These are phyloP conservation scores for Centrapalus pauciflorus DNA, from an alignment of 129 eudicot genomes.

Conservation along the genomic window DNA sequence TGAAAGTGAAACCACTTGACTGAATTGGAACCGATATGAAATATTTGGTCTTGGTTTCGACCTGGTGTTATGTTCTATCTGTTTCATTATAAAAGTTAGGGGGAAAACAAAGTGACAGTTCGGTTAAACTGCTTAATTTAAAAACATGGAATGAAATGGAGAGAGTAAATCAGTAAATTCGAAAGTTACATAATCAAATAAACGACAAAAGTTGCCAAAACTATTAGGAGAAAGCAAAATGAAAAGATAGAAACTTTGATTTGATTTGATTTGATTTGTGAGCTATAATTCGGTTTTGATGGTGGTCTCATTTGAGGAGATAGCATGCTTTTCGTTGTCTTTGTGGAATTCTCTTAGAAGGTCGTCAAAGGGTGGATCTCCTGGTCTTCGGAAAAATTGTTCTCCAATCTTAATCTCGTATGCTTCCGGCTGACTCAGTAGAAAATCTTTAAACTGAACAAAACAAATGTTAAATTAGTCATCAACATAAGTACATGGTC, in stretches of 20 bases:
- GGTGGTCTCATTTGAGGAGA: constrained; percentile 11
- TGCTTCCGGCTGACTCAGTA: constrained; percentile 81
- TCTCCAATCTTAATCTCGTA: constrained; percentile 92
- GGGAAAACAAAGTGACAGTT: too few species aligned
- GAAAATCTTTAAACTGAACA: constrained; percentile 61
- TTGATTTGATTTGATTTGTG: not conserved
- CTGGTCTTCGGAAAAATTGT: constrained; percentile 60
- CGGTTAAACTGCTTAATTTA: too few species aligned
- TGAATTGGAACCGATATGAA: too few species aligned
- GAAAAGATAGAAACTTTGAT: not conserved
- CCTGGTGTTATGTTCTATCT: too few species aligned
- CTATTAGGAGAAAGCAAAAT: not conserved
- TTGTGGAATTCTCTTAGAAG: constrained; percentile 46
- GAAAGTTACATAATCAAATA: not conserved
- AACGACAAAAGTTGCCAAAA: constrained; percentile 2
- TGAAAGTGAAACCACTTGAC: too few species aligned
- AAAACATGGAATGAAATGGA: too few species aligned
- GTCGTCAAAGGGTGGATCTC: constrained; percentile 74
- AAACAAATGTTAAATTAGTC: not conserved
- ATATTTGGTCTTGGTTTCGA: too few species aligned
- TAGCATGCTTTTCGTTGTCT: constrained; percentile 14
- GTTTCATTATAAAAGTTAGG: too few species aligned
- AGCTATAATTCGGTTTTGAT: constrained; percentile 19
- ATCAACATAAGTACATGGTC: not conserved
- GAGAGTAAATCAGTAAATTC: too few species aligned